These are phyloP conservation scores for Myotisia sp. DNA, from an alignment of 2,329 filamentous ascomycete species.

Conservation along the genomic window DNA sequence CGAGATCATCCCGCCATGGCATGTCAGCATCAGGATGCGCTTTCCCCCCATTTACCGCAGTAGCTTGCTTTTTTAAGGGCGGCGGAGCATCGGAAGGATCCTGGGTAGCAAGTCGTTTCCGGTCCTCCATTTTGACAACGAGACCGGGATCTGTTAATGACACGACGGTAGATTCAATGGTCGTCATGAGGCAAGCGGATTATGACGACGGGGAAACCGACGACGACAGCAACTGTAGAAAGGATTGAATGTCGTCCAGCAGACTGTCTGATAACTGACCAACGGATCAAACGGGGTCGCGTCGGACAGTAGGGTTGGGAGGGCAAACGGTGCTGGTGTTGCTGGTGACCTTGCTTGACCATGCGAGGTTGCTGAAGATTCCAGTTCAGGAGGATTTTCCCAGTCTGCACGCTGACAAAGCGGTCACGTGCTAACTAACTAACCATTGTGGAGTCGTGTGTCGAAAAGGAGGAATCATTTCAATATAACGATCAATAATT, in stretches of 20 bases:
- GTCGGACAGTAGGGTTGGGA: slow-evolving; percentile 3
- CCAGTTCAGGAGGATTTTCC: slow-evolving; percentile 27
- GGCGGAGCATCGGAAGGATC: slow-evolving; percentile 72
- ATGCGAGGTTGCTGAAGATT: slow-evolving; percentile 17
- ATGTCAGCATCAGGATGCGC: slow-evolving; percentile 53
- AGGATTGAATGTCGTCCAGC: slow-evolving; percentile 7
- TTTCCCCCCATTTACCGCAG: slow-evolving; percentile 53
- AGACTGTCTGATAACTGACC: no score
- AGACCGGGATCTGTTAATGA: slow-evolving; percentile 64
- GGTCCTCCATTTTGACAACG: slow-evolving; percentile 93
- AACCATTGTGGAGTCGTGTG: no score
- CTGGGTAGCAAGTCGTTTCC: slow-evolving; percentile 80
- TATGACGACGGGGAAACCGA: slow-evolving; percentile 6
- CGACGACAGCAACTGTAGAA: slow-evolving; percentile 1
- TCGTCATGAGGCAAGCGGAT: slow-evolving; percentile 57
- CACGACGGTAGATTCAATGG: slow-evolving; percentile 59
- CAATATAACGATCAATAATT: no score
- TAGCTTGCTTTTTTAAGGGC: slow-evolving; percentile 78
- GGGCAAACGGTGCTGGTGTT: slow-evolving; percentile 14
- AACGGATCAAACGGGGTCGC: no score
- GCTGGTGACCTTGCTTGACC: no score
- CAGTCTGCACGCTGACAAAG: no score
- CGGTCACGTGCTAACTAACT: no score
- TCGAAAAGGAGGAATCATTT: no score
- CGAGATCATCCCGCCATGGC: slow-evolving; percentile 56